phyloP scores from a whole-genome alignment of 345 rosid species.

The Viola odorata region DNA sequence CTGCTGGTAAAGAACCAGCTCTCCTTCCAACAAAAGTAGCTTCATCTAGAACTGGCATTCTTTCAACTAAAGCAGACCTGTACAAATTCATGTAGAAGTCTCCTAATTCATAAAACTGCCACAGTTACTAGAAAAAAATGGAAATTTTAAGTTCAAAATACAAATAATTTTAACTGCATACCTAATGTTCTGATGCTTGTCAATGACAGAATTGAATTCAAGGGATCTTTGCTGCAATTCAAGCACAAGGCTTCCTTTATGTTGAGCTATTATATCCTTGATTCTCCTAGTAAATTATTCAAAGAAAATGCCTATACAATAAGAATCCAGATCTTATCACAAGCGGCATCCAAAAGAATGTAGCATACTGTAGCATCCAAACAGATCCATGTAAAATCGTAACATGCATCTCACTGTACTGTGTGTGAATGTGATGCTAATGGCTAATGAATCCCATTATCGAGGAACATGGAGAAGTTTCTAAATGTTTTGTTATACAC shows the following conservation, averaged over 20 bases:
- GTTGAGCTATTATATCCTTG: slow-evolving; percentile 55
- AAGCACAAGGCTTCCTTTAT: slow-evolving; percentile 86
- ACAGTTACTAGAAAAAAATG: slow-evolving; percentile 5
- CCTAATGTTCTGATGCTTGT: slow-evolving; percentile 86
- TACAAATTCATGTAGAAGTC: slow-evolving; percentile 30
- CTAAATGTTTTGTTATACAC: too few relatives aligned
- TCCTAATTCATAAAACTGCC: slow-evolving; percentile 12
- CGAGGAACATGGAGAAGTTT: too few relatives aligned
- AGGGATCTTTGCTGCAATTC: slow-evolving; percentile 99
- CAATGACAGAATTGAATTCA: slow-evolving; percentile 80
- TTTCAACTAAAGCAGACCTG: slow-evolving; percentile 87
- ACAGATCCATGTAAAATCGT: too few relatives aligned
- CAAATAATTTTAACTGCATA: slow-evolving; percentile 17
- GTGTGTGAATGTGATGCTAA: too few relatives aligned
- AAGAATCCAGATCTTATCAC: background rate
- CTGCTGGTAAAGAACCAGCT: slow-evolving; percentile 64
- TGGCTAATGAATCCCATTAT: too few relatives aligned
- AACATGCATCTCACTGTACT: too few relatives aligned
- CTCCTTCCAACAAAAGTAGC: slow-evolving; percentile 87
- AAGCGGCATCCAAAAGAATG: slow-evolving; percentile 1
- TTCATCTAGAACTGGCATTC: slow-evolving; percentile 99
- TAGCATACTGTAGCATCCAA: too few relatives aligned
- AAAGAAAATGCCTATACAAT: background rate
- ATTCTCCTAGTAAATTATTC: slow-evolving; percentile 54
- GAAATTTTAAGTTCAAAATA: slow-evolving; percentile 11